Conservation (phyloP, 2,329 filamentous ascomycete species). For the Alternaria hordeiaustralica region DNA sequence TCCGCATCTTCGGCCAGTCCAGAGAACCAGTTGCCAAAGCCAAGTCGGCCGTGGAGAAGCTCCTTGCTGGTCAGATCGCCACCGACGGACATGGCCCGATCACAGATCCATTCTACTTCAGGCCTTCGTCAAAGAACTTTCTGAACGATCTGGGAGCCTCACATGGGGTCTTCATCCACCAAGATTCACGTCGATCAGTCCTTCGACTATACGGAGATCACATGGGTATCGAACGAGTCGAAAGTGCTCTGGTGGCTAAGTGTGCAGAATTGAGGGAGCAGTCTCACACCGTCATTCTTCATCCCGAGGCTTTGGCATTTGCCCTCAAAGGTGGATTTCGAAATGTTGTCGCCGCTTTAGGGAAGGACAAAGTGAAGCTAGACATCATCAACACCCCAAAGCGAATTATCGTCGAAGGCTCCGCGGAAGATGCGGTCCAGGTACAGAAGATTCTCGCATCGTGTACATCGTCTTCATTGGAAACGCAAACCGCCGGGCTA, state of each 20-base stretch:
- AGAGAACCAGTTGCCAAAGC: background rate
- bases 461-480: background rate
- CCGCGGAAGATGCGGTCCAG: conserved; percentile 5
- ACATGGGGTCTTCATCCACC: background rate
- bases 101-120: background rate
- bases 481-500: background rate
- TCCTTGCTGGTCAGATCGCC: background rate
- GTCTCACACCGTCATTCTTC: conserved; percentile 10
- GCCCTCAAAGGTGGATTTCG: conserved; percentile 23
- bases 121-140: background rate
- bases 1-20: background rate
- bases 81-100: background rate
- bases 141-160: background rate
- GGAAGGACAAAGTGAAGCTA: conserved; percentile 23
- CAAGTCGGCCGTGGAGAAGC: background rate
- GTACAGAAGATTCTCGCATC: conserved; percentile 11
- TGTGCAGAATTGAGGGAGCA: conserved; percentile 3
- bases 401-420: conserved; percentile 21
- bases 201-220: background rate
- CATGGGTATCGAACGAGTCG: background rate
- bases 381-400: conserved; percentile 22
- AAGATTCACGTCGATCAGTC: background rate
- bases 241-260: background rate
- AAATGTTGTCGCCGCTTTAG: conserved; percentile 15
- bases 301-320: conserved; percentile 4